Conservation (phyloP, 371 early-diverging fungal species). For the Amoeboaphelidium protococcarum region DNA sequence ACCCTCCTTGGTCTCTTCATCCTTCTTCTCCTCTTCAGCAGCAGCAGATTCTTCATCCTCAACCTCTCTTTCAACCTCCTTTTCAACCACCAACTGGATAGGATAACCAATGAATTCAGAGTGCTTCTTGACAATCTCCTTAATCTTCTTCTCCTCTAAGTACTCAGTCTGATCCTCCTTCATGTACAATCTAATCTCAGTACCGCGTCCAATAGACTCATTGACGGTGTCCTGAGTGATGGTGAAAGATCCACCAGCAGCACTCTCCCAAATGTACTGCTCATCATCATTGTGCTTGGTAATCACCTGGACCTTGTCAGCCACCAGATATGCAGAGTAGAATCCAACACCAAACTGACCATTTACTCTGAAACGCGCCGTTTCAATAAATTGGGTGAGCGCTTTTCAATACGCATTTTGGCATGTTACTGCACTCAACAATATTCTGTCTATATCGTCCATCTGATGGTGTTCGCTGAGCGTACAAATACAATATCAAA, state of each 20-base stretch:
- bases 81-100: conserved; percentile 33
- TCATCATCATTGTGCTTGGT: conserved; percentile 54
- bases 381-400: too few relatives aligned
- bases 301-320: conserved; percentile 77
- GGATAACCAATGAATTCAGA: conserved; percentile 82
- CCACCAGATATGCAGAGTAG: conserved; percentile 75
- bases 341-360: conserved; percentile 98
- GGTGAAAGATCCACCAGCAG: conserved; percentile 19
- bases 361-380: conserved; percentile 47
- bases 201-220: conserved; percentile 45
- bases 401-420: too few relatives aligned
- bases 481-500: too few relatives aligned
- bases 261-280: conserved; percentile 64
- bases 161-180: conserved; percentile 66
- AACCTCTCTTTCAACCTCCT: conserved; percentile 10
- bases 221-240: conserved; percentile 59
- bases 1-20: conserved; percentile 13
- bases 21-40: conserved; percentile 8
- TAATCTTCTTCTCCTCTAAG: conserved; percentile 31
- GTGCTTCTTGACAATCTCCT: conserved; percentile 47
- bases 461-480: too few relatives aligned
- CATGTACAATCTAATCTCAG: conserved; percentile 60
- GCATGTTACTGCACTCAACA: too few relatives aligned
- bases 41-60: conserved; percentile 19
- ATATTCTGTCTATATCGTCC: too few relatives aligned